A percentile compares a stretch with the other conserved stretches of the same genome.
These are phyloP conservation scores for Cerrena zonata DNA, from an alignment of 1,284 basidiomycete species.

Conservation along the genomic window DNA sequence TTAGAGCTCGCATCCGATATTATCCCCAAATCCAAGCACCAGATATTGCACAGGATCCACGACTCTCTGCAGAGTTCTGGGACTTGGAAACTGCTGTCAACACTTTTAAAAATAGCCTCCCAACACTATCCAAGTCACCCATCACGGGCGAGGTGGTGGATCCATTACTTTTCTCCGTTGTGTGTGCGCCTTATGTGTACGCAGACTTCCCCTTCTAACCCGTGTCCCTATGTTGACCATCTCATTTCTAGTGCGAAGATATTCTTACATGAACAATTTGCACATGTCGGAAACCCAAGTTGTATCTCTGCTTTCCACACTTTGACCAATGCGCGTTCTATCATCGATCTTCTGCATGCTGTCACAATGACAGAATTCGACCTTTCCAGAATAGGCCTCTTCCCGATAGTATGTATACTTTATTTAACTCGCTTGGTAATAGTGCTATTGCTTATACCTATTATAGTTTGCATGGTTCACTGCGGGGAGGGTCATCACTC, in stretches of 20 bases:
- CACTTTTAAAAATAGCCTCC: constrained; percentile 55
- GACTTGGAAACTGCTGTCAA: constrained; percentile 55
- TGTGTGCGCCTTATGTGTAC: constrained; percentile 59
- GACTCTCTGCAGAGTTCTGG: constrained; percentile 56
- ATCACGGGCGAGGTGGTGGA: constrained; percentile 51
- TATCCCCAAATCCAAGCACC: constrained; percentile 10
- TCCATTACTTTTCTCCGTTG: constrained; percentile 57
- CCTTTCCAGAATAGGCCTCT: constrained; percentile 54
- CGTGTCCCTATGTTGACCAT: not conserved
- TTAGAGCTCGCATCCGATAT: constrained; percentile 53
- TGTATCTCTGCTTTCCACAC: constrained; percentile 63
- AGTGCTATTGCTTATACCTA: constrained; percentile 3
- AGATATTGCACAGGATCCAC: constrained; percentile 39
- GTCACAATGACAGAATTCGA: constrained; percentile 64
- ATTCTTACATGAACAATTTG: constrained; percentile 64
- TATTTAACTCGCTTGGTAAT: not conserved
- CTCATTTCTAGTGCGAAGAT: constrained; percentile 42
- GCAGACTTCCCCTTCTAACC: constrained; percentile 22
- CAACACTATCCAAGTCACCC: constrained; percentile 49
- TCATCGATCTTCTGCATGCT: constrained; percentile 56
- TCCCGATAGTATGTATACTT: constrained; percentile 40
- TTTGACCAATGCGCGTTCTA: constrained; percentile 52
- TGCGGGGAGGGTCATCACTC: constrained; percentile 52
- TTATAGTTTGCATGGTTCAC: constrained; percentile 59
- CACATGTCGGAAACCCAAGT: constrained; percentile 45